Conservation (phyloP, 306 rosid genomes). For the Oemleria cerasiformis region DNA sequence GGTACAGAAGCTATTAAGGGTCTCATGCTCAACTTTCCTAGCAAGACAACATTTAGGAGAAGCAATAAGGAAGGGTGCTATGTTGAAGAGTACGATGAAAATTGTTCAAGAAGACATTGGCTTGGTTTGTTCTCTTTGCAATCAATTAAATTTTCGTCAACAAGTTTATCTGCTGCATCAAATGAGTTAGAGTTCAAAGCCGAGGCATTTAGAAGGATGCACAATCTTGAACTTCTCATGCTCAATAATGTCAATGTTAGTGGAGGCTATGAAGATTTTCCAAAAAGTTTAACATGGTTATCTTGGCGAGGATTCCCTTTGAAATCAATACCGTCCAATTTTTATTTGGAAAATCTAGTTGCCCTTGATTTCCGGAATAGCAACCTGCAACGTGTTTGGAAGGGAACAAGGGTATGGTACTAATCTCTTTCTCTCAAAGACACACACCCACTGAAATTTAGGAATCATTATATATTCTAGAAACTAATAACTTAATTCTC, state of each 20-base stretch:
- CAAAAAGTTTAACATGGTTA: constrained; percentile 1
- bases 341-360: neutral
- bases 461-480: neutral
- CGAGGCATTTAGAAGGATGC: constrained; percentile 3
- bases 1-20: neutral
- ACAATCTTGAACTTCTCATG: too few relatives aligned
- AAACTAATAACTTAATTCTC: neutral
- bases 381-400: neutral
- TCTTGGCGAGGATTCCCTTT: constrained; percentile 12
- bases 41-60: too few relatives aligned
- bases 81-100: too few relatives aligned
- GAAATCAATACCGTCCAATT: neutral
- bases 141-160: neutral
- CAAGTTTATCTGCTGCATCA: neutral
- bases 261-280: neutral
- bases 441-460: neutral
- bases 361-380: neutral
- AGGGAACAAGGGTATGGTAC: neutral
- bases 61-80: too few relatives aligned
- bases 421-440: neutral
- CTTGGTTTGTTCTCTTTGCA: neutral
- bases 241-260: neutral
- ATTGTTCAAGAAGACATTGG: neutral
- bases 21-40: neutral
- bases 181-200: neutral